Base-by-base conservation (phyloP, 2,329 filamentous ascomycete species). In the Penicillium sp. region DNA sequence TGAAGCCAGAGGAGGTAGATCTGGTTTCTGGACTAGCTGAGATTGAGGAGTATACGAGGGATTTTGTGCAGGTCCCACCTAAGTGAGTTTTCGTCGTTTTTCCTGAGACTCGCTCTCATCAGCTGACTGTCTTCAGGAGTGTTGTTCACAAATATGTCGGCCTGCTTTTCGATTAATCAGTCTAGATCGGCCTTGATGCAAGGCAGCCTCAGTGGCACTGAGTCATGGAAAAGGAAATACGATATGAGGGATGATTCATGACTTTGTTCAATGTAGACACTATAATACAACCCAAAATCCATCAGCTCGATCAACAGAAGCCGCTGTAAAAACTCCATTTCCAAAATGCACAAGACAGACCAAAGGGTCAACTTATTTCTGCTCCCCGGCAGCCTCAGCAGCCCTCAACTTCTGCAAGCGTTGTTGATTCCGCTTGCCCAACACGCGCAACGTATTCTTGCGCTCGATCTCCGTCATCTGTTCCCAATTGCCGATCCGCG, bases 401-500 rank as follows among this genome's bases (percentile, higher is more conserved):
- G 70, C 77, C 74, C 79, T 81, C 68, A 92, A 73, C 33, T 78
- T 81, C 52, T 83, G 85, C 65, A 89, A 72, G 14, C 90, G 79
- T 70, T 82, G 66, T 78, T 88, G 82, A 72, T 93, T 93, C 71
- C 90, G 80, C 81, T 85, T 89, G 10, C 86, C 85, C 67, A 93
- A 71, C 52, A 92, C 78, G 49, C 87, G 81, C 72, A 92, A 65
- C 40, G 89, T 91, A 70, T 87, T 90, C 72, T 84, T 77, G 73
- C 81, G 82, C 80, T 93, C 90, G 6, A 86, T 81, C 28, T 86
- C 85, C 2, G 84, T 84, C 90, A 93, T 92, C 65, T 87, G 79
- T 8, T 79, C 81, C 90, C 90, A 93, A 74, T 93, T 93, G 38
- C 83, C 78, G 68, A 93, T 90, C 37, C 89, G 83, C 59, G 87